Evolutionary conservation across 108 stramenopile species (phyloP).

Genomic region (Cyclotella baltica): DNA sequence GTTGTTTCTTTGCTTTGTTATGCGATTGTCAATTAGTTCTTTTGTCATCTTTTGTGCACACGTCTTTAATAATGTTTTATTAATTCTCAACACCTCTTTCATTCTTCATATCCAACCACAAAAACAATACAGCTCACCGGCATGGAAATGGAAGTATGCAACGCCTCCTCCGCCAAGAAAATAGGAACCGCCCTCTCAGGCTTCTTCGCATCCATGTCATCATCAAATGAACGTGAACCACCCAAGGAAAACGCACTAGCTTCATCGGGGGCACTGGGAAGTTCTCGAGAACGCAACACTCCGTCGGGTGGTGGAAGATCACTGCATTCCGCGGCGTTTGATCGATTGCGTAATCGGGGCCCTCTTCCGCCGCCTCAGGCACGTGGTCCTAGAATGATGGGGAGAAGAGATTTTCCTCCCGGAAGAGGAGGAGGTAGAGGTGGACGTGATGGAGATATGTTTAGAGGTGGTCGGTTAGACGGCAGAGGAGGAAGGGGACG

Average conservation of each 20-base stretch:
- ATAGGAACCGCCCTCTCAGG: constrained; percentile 43
- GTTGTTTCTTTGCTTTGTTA: too few relatives aligned
- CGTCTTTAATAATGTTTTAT: too few relatives aligned
- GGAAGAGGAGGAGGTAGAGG: neutral
- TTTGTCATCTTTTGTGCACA: too few relatives aligned
- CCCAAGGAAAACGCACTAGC: constrained; percentile 65
- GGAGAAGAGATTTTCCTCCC: neutral
- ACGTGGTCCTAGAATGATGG: neutral
- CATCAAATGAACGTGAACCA: neutral
- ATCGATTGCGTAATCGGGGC: constrained; percentile 21
- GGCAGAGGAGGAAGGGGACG: constrained; percentile 20
- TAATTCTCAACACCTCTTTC: too few relatives aligned
- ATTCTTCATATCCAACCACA: too few relatives aligned
- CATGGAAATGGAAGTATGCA: constrained; percentile 81
- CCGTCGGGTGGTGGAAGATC: constrained; percentile 3
- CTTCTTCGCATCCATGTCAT: constrained; percentile 10
- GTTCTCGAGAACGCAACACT: constrained; percentile 61
- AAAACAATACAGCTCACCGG: constrained; percentile 59
- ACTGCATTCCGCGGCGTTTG: constrained; percentile 33
- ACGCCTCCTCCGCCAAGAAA: constrained; percentile 31
- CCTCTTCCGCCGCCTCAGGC: constrained; percentile 21
- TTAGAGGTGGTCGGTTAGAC: constrained; percentile 15
- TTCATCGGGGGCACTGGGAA: constrained; percentile 82
- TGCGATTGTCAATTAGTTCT: too few relatives aligned
- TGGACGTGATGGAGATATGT: neutral